A percentile compares a stretch with the other conserved stretches of the same genome.
These are phyloP conservation scores for Dittrichia graveolens DNA, from an alignment of 129 eudicot species.

Conservation along the genomic window DNA sequence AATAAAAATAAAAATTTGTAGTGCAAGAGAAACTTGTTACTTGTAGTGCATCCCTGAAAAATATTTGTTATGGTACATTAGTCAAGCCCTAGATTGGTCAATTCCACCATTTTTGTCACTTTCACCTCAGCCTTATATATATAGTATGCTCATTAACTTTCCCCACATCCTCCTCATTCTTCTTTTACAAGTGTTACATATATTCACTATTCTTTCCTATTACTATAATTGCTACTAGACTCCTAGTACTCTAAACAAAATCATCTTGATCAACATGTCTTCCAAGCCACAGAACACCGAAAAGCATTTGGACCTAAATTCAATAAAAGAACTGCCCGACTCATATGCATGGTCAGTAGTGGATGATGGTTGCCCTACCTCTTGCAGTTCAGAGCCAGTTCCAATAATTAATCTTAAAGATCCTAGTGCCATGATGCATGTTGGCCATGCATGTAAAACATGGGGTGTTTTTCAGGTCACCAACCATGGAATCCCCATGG, in stretches of 20 bases:
- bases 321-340: conserved; percentile 78
- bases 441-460: conserved; percentile 85
- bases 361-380: neutral
- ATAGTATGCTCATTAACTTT: conserved; percentile 24
- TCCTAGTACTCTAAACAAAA: neutral
- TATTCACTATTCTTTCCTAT: neutral
- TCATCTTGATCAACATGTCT: conserved; percentile 34
- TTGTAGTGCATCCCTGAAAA: too few relatives aligned
- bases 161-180: conserved; percentile 11
- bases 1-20: too few relatives aligned
- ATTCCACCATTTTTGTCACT: conserved; percentile 36
- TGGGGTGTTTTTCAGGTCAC: conserved; percentile 85
- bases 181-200: conserved; percentile 22
- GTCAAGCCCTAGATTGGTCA: neutral
- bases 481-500: conserved; percentile 59
- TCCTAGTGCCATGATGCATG: conserved; percentile 41
- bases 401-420: conserved; percentile 63
- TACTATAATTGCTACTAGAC: neutral
- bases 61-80: too few relatives aligned
- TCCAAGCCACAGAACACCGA: conserved; percentile 35
- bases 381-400: conserved; percentile 31
- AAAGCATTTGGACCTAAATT: conserved; percentile 51
- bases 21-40: too few relatives aligned
- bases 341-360: conserved; percentile 66
- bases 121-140: conserved; percentile 33